A percentile compares a stretch with the other conserved stretches of the same genome.
phyloP scores from a whole-genome alignment of 2,329 filamentous ascomycete genomes.

The Aspergillus sp. region DNA sequence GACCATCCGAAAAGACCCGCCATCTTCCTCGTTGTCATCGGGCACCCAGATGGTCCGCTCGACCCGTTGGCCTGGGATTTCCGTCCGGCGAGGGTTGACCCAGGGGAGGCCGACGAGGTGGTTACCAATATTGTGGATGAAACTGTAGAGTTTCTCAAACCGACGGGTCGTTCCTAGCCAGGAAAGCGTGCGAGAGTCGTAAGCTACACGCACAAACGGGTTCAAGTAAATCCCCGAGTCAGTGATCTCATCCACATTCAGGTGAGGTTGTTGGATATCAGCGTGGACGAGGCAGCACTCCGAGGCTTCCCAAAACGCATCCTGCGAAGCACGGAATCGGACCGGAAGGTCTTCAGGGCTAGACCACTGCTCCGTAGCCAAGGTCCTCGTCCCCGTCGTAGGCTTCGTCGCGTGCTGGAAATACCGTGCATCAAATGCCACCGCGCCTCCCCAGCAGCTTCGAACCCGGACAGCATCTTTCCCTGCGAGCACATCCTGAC shows the following conservation, averaged over 20 bases:
- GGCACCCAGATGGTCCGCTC: constrained; percentile 44
- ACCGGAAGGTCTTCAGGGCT: constrained; percentile 36
- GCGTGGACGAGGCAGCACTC: constrained; percentile 62
- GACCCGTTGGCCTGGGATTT: constrained; percentile 55
- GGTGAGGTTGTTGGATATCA: constrained; percentile 43
- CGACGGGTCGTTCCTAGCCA: constrained; percentile 62
- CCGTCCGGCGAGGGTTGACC: constrained; percentile 60
- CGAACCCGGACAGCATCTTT: constrained; percentile 63
- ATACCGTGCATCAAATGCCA: constrained; percentile 48
- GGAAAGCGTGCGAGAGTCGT: constrained; percentile 56
- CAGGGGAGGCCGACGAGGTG: constrained; percentile 57
- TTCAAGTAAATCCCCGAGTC: constrained; percentile 70
- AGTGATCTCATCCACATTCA: constrained; percentile 30
- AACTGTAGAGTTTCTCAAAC: constrained; percentile 64
- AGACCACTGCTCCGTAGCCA: background rate
- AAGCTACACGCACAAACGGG: constrained; percentile 71
- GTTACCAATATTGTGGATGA: constrained; percentile 60
- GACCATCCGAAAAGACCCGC: constrained; percentile 41
- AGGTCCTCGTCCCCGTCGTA: constrained; percentile 1
- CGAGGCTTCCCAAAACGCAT: constrained; percentile 62
- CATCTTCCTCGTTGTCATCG: constrained; percentile 25
- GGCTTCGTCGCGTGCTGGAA: constrained; percentile 36
- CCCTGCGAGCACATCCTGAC: constrained; percentile 62
- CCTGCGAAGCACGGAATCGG: constrained; percentile 59
- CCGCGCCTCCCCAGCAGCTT: constrained; percentile 78